Base-by-base conservation (phyloP, 2,329 filamentous ascomycete species). In the Stemphylium beticola region DNA sequence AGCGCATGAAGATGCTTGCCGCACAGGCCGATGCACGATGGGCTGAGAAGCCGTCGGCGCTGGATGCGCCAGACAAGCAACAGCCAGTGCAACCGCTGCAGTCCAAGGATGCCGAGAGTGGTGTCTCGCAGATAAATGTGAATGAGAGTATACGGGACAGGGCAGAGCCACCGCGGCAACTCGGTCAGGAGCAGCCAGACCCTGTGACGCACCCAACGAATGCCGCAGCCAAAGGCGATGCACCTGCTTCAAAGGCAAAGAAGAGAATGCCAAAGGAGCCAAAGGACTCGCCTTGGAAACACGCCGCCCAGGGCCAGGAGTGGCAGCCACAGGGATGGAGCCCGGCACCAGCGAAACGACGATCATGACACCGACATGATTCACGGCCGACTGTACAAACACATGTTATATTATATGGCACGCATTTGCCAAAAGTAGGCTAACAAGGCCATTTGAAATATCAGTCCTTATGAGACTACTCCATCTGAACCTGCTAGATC, bases 1-100 rank as follows among this genome's bases (percentile, higher is more conserved):
- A 76, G n/a, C 79, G 79, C 53, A 82, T 88, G 65, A 87, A 86
- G 68, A 67, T 83, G 45, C 79, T 87, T 18, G 86, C 85, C 2
- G 80, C 78, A 41, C 74, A 82, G 38, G 86, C 86, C 34, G 85
- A 88, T 66, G 82, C 83, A 57, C 76, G 84, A 58, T 88, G 85
- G 85, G 84, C 81, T 8, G 80, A 79, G 43, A 82, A 85, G 60
- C 80, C 84, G 1, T 85, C 82, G 4, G 83, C 79, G 54, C 78
- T 88, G 33, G 85, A 87, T 65, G 78, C 78, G 48, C 85, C 84
- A 1, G 75, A 79, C 37, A 77, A 76, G 33, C 77, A 81, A 50
- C 79, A 83, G 53, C 76, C 79, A 3, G 62, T 68, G n/a, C 79
- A 80, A 37, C 76, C 79, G 36, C 75, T 79, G 11, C 73, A 76